Evolutionary conservation across 1,284 basidiomycete genomes (phyloP).

Genomic region (Ustilago bromivora): DNA sequence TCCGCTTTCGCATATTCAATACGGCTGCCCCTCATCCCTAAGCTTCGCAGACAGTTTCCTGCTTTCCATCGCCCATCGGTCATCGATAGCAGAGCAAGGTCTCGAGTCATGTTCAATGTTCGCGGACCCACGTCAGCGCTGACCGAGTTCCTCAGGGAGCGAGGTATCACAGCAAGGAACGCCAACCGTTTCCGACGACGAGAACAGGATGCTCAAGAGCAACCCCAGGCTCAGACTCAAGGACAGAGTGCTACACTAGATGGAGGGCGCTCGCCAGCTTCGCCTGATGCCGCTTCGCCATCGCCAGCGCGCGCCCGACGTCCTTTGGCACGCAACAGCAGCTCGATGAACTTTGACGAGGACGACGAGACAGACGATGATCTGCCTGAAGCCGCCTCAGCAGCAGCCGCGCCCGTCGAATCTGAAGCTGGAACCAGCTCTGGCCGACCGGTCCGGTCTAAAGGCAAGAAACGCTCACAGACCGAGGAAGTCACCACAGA

Average conservation of each 20-base stretch:
- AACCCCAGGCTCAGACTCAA: slow-evolving; percentile 72
- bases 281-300: slow-evolving; percentile 16
- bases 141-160: slow-evolving; percentile 87
- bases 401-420: slow-evolving; percentile 39
- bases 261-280: slow-evolving; percentile 40
- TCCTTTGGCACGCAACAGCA: slow-evolving; percentile 30
- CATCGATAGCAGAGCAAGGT: not conserved
- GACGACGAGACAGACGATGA: slow-evolving; percentile 78
- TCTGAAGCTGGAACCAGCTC: slow-evolving; percentile 50
- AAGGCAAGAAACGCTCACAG: slow-evolving; percentile 30
- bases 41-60: not conserved
- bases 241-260: not conserved
- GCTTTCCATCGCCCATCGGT: not conserved
- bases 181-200: slow-evolving; percentile 72
- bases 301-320: slow-evolving; percentile 19
- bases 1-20: not conserved
- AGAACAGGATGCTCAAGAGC: slow-evolving; percentile 55
- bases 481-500: slow-evolving; percentile 51
- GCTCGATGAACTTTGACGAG: slow-evolving; percentile 71
- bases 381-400: slow-evolving; percentile 69
- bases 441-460: slow-evolving; percentile 68
- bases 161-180: slow-evolving; percentile 80
- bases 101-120: slow-evolving; percentile 71
- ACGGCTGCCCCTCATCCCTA: not conserved
- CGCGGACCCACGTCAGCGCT: slow-evolving; percentile 90